Base-by-base conservation (phyloP, 192 early-diverging fungal genomes). In the Coemansia furcata region DNA sequence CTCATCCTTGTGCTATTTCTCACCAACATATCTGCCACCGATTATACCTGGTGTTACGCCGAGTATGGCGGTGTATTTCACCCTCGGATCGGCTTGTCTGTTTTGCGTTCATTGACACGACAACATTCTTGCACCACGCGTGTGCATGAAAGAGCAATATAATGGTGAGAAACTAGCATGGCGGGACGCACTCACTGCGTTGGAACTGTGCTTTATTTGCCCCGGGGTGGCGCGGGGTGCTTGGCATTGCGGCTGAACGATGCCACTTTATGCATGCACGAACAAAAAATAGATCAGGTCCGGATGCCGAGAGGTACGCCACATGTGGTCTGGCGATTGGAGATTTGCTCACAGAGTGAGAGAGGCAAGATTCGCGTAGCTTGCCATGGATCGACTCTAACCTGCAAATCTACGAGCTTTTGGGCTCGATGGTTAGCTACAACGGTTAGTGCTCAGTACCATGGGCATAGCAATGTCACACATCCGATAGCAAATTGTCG, bases 211-310 rank as follows among this genome's bases (percentile, higher is more conserved):
- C 5, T 52, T 30, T 15, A 57, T 57, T 33, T 57, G 11, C 29
- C 8, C 54, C 30, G 54, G 30, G 30, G 54, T 57, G 54, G 54
- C 54, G 54, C 29, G 54, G 30, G 17, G 15, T 33, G 54, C 30
- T 57, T 57, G 54, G 32, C 54, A 33, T 33, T 19, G 54, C 54
- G 54, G 54, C 54, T 57, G 30, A 57, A 35, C 32, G 54, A 57
- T 32, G 54, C 15, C 54, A 57, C 29, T 57, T 57, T 57, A 57
- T 57, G 54, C 54, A 57, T 33, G 54, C 30, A 33, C 30, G 14
- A 33, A 47, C 19, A 21, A 19, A 47, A 54, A 57, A 57, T 7
- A 23, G 54, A 33, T 33, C 30, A 17, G 54, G 54, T n/a, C 54
- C 54, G 6, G 30, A 32, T 57, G 54, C 54, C 54, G 54, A 33